Conservation (phyloP, 2,329 filamentous ascomycete species). For the Pseudogymnoascus sp. region DNA sequence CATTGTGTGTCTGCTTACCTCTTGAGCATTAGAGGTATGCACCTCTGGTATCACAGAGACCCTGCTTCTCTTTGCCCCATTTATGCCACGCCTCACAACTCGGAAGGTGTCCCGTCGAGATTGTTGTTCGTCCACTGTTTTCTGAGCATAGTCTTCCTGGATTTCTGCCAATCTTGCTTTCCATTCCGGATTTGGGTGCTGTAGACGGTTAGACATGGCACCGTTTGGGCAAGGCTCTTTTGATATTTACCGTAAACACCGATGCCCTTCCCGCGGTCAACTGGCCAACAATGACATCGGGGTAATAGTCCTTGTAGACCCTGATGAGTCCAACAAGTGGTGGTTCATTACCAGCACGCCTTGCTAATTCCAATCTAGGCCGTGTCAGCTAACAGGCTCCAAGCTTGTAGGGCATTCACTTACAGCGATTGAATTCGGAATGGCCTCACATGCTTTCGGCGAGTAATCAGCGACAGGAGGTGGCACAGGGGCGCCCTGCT, state of each 20-base stretch:
- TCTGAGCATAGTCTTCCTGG: constrained; percentile 49
- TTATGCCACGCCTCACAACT: constrained; percentile 46
- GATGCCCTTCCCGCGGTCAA: constrained; percentile 52
- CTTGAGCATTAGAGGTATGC: constrained; percentile 64
- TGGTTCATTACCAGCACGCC: constrained; percentile 63
- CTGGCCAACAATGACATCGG: constrained; percentile 75
- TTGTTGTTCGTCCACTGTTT: constrained; percentile 35
- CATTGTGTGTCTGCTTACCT: constrained; percentile 36
- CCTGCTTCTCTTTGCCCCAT: constrained; percentile 39
- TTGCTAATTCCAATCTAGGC: constrained; percentile 46
- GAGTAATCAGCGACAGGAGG: constrained; percentile 68
- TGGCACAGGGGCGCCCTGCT: constrained; percentile 52
- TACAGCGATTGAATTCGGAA: constrained; percentile 73
- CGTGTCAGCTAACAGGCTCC: background rate
- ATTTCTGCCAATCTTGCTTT: constrained; percentile 58
- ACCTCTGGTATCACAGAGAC: constrained; percentile 55
- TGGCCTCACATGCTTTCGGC: constrained; percentile 74
- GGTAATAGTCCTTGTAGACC: constrained; percentile 87
- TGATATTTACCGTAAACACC: constrained; percentile 47
- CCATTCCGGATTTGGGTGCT: constrained; percentile 74
- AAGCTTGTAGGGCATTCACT: constrained; percentile 22
- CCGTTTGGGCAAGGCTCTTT: background rate
- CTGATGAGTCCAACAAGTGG: constrained; percentile 65
- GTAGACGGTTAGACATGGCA: constrained; percentile 25
- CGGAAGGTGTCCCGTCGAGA: constrained; percentile 50